phyloP scores from a whole-genome alignment of 148 eudicot genomes.

The Rhododendron vialii region DNA sequence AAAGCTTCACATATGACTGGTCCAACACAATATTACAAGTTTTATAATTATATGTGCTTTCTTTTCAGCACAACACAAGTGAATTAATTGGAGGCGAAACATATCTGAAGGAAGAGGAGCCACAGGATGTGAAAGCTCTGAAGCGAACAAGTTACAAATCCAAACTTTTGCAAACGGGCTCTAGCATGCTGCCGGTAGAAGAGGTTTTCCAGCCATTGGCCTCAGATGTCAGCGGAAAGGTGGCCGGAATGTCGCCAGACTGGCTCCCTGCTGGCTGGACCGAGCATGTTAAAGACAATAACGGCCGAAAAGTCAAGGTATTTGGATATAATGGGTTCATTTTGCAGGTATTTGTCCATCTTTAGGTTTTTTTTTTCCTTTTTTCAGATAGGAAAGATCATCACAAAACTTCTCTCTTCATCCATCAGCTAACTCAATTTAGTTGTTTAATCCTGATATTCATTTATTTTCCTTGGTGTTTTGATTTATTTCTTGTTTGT shows the following conservation, averaged over 20 bases:
- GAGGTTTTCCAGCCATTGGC: not conserved
- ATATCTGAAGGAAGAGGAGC: not conserved
- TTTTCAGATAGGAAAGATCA: not conserved
- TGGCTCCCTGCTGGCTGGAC: slow-evolving; percentile 30
- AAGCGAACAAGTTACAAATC: not conserved
- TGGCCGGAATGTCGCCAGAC: not conserved
- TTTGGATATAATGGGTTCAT: not conserved
- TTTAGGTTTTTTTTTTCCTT: not conserved
- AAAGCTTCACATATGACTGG: not conserved
- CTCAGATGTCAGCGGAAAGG: slow-evolving; percentile 3
- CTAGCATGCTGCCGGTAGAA: not conserved
- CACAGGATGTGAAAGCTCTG: not conserved
- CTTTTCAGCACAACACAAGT: not conserved
- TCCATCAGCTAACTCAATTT: not conserved
- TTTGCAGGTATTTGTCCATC: not conserved
- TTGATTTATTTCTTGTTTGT: not conserved
- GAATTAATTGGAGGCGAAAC: not conserved
- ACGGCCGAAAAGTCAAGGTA: slow-evolving; percentile 42
- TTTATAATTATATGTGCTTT: not conserved
- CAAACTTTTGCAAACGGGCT: not conserved
- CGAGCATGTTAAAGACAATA: slow-evolving; percentile 18
- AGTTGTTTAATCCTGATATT: not conserved
- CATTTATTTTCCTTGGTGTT: not conserved
- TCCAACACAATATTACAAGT: not conserved
- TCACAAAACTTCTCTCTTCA: not conserved